Evolutionary conservation across 164 flowering plant species (phyloP).

Genomic region (Vitis rupestris): DNA sequence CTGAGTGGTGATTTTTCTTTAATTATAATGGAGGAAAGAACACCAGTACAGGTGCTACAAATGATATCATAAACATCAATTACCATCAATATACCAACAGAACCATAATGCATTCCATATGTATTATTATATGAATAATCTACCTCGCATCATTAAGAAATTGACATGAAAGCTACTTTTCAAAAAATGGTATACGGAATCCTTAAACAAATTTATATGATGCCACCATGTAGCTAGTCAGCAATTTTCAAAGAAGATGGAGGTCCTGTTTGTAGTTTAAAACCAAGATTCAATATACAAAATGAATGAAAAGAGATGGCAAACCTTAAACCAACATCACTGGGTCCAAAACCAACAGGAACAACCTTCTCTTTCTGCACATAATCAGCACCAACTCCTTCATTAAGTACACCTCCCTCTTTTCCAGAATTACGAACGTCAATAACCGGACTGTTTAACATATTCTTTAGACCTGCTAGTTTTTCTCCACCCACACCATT

Average conservation of each 20-base stretch:
- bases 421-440: slow-evolving; percentile 76
- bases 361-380: slow-evolving; percentile 92
- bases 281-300: neutral
- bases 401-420: slow-evolving; percentile 79
- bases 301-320: slow-evolving; percentile 18
- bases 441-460: slow-evolving; percentile 43
- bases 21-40: too few species aligned
- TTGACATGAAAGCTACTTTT: neutral
- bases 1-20: too few species aligned
- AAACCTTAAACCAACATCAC: slow-evolving; percentile 76
- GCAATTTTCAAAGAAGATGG: neutral
- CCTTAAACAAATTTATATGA: neutral
- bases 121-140: too few species aligned
- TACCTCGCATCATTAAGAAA: neutral
- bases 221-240: neutral
- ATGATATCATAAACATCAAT: too few species aligned
- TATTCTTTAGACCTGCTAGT: slow-evolving; percentile 45
- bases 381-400: slow-evolving; percentile 94
- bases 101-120: too few species aligned
- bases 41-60: too few species aligned
- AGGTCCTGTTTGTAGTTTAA: neutral
- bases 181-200: neutral
- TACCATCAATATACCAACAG: too few species aligned
- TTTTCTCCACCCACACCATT: slow-evolving; percentile 95
- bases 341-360: slow-evolving; percentile 65